Evolutionary conservation across 192 early-diverging fungal genomes (phyloP).

Genomic region (Gorgonomyces haynaldii): DNA sequence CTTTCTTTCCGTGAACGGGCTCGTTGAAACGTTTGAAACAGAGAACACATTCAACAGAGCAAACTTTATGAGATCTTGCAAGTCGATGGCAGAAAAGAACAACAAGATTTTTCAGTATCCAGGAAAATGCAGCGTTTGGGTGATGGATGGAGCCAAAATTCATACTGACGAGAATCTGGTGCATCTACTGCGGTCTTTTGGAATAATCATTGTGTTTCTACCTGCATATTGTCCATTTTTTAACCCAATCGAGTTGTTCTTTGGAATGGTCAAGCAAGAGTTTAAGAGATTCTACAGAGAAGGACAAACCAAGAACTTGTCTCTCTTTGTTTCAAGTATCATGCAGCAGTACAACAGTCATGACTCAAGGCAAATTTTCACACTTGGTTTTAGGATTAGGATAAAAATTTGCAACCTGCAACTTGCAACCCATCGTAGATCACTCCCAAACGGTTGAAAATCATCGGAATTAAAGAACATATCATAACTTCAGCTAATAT

Average conservation of each 20-base stretch:
- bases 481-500: too few relatives aligned
- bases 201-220: slow-evolving; percentile 8
- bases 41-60: slow-evolving; percentile 9
- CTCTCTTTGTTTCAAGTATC: not conserved
- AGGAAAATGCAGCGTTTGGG: slow-evolving; percentile 10
- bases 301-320: not conserved
- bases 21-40: slow-evolving; percentile 5
- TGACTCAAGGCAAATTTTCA: not conserved
- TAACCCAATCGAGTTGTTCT: slow-evolving; percentile 19
- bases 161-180: slow-evolving; percentile 1
- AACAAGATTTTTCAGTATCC: slow-evolving; percentile 7
- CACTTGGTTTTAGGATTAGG: too few relatives aligned
- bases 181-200: not conserved
- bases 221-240: slow-evolving; percentile 20
- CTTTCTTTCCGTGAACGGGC: slow-evolving; percentile 10
- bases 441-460: too few relatives aligned
- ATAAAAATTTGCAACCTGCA: too few relatives aligned
- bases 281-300: slow-evolving; percentile 1
- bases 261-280: slow-evolving; percentile 13
- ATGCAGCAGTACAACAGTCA: not conserved
- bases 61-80: slow-evolving; percentile 10
- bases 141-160: slow-evolving; percentile 16
- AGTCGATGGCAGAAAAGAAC: slow-evolving; percentile 7
- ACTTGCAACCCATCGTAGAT: too few relatives aligned
- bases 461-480: too few relatives aligned